Evolutionary conservation across 2,329 filamentous ascomycete species (phyloP).

Genomic region (Cytospora leucostoma): DNA sequence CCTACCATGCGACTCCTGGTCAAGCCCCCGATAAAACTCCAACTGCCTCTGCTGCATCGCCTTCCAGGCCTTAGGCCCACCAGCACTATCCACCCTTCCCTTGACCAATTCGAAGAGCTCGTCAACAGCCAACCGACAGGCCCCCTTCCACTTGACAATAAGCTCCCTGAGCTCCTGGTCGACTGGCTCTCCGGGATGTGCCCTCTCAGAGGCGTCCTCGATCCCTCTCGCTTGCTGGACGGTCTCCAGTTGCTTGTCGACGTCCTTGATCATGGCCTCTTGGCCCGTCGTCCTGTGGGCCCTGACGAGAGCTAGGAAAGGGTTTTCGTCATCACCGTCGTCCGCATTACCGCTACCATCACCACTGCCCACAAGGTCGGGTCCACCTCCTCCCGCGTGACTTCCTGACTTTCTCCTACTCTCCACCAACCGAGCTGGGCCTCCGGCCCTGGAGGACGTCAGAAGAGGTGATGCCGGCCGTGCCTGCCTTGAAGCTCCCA

Average conservation of each 20-base stretch:
- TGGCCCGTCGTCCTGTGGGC: slow-evolving; percentile 9
- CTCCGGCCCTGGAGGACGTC: neutral
- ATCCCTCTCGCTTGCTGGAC: slow-evolving; percentile 54
- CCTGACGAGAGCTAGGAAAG: slow-evolving; percentile 25
- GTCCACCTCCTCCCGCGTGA: neutral
- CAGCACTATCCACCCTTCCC: slow-evolving; percentile 27
- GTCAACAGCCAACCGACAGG: slow-evolving; percentile 65
- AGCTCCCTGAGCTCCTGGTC: slow-evolving; percentile 59
- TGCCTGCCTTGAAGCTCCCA: neutral
- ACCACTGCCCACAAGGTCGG: neutral
- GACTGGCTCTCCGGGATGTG: slow-evolving; percentile 27
- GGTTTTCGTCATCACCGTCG: slow-evolving; percentile 21
- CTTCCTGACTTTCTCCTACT: neutral
- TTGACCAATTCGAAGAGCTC: slow-evolving; percentile 29
- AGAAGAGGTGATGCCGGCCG: neutral
- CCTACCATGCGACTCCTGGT: slow-evolving; percentile 3
- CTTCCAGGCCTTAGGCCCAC: slow-evolving; percentile 23
- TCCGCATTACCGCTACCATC: neutral
- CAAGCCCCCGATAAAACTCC: slow-evolving; percentile 24
- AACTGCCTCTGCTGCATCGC: slow-evolving; percentile 25
- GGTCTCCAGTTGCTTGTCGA: slow-evolving; percentile 37
- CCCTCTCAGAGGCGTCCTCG: slow-evolving; percentile 36
- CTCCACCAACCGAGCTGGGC: no score
- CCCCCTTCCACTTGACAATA: slow-evolving; percentile 61
- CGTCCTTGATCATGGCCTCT: slow-evolving; percentile 24